Evolutionary conservation across 2,329 filamentous ascomycete genomes (phyloP), one percentile per base, ranked within the genome.

Genomic region (Colletotrichum destructivum): DNA sequence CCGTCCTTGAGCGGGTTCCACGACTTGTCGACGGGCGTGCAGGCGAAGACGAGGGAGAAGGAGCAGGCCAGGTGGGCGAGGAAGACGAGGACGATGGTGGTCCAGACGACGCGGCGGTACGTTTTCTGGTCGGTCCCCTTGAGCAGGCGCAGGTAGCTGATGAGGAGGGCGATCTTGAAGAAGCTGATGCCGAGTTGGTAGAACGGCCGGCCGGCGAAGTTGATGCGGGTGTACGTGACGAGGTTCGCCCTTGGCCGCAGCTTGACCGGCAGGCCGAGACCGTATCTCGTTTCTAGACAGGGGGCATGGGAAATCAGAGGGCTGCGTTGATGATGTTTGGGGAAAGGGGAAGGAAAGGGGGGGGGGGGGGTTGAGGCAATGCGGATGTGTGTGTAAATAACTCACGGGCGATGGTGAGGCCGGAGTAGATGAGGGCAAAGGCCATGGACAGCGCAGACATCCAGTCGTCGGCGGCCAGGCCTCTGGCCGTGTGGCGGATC

Each of bases 181-280:
- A 87, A 87, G 71, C 85, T 85, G 76, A 89, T 87, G 47, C 87
- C 87, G 9, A 88, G 61, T 72, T 88, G 86, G 71, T 89, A 89
- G 55, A 89, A 83, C 0, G 87, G 87, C 3, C 87, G 83, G 2
- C 87, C 87, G 6, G 84, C 85, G 73, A 83, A 89, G 76, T 89
- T 89, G 75, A 87, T 79, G 66, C 85, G 76, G 0, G 84, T 85
- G 75, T 88, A 89, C 0, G 79, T 78, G 6, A 83, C 71, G 0
- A 87, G 75, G 54, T 85, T 83, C n/a, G 73, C 77, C n/a, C 79
- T 75, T 0, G 87, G 87, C 0, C 87, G 83, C 5, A 80, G 71
- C 8, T 64, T 73, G 9, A 88, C 65, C 0, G 86, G 84, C 2
- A 89, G 77, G 1, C 87, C 87, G 3, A 89, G 80, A 21, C 87